Base-by-base conservation (phyloP, 1,284 basidiomycete species). In the Ustilago nuda region DNA sequence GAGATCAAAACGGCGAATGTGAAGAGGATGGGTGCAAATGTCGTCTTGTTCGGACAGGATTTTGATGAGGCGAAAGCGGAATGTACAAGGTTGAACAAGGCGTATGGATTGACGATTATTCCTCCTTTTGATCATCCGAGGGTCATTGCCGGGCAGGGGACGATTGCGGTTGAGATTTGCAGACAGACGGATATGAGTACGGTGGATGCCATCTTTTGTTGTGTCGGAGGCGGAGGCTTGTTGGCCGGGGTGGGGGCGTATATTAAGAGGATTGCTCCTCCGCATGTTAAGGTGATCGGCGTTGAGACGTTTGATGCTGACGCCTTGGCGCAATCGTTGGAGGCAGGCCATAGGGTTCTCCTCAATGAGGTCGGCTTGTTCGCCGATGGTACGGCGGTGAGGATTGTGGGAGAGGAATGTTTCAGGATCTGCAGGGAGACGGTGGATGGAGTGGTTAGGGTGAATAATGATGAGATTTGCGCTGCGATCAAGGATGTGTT, bases 401-500 rank as follows among this genome's bases (percentile, higher is more conserved):
- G 93, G 84, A 90, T 96, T 54, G 95, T 99, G 0, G 97, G 97
- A 11, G 93, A 92, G 86, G 97, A 99, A 85, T 92, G 94, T 2
- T 98, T 98, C 88, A 90, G 97, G 70, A 90, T 99, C 72, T 98
- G 95, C 87, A 89, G 92, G 83, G 88, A 92, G 58, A 88, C 94
- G 23, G 87, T 98, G n/a, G 94, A 98, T 82, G 92, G 90, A 9
- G 88, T 99, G 37, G 91, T 95, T 48, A 90, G 92, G 77, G 94
- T 93, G 23, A 91, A 92, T 85, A 99, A 97, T 76, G 97, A 99
- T 84, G 97, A 97, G 86, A 92, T 99, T 62, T 99, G 97, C 85
- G 97, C 97, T 4, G 95, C 95, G 17, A 98, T 99, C 88, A 98
- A 98, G 87, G 97, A 99, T 84, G 92, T 98, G 32, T 99, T 98